These are phyloP conservation scores for Pelargonium exstipulatum DNA, from an alignment of 441 rosid species.

Conservation along the genomic window DNA sequence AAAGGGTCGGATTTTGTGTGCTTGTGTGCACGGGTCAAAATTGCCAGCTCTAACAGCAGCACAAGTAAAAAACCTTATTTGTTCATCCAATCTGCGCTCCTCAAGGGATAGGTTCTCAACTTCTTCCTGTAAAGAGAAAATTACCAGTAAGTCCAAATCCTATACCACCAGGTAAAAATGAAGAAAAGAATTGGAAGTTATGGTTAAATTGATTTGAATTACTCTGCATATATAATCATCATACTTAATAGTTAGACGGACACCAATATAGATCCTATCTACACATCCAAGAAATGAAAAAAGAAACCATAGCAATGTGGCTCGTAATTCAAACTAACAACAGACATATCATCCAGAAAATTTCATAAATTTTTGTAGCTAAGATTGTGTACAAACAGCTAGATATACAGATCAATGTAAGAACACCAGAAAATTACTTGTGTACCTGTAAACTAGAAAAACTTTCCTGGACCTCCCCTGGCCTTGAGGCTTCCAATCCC, in stretches of 20 bases:
- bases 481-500: slow-evolving; percentile 83
- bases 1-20: too few species aligned
- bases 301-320: neutral
- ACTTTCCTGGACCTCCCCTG: slow-evolving; percentile 67
- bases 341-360: neutral
- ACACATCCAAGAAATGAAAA: too few species aligned
- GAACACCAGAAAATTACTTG: slow-evolving; percentile 10
- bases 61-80: slow-evolving; percentile 50
- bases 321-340: neutral
- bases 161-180: neutral
- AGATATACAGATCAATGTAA: slow-evolving; percentile 1
- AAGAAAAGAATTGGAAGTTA: neutral
- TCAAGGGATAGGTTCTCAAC: slow-evolving; percentile 62
- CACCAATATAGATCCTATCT: too few species aligned
- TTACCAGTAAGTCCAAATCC: slow-evolving; percentile 7
- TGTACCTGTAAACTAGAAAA: slow-evolving; percentile 72
- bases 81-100: slow-evolving; percentile 68
- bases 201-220: too few species aligned
- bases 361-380: neutral
- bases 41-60: slow-evolving; percentile 12
- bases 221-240: neutral
- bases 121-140: slow-evolving; percentile 52
- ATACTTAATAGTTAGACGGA: too few species aligned
- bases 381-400: neutral
- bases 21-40: too few species aligned